Base-by-base conservation (phyloP, 108 stramenopile species). In the Bacterosira constricta region DNA sequence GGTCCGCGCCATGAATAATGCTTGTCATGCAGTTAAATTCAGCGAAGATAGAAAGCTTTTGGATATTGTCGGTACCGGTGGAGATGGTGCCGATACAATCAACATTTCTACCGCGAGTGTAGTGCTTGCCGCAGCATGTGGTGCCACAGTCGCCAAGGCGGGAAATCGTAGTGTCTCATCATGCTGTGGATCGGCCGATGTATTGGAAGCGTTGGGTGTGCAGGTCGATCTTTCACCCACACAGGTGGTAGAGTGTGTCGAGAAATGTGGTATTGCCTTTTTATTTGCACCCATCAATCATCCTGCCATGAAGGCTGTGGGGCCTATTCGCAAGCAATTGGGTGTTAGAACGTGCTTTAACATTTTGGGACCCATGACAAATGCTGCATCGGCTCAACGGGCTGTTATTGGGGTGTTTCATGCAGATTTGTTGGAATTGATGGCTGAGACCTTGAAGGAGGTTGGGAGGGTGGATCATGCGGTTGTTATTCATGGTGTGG, bases 51-150 rank as follows among this genome's bases (percentile, higher is more conserved):
- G 55, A 46, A 92, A 93, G 54, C 66, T 98, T n/a, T 70, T 99
- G 27, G 99, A 99, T 71, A 98, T 99, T 76, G 98, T 97, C 23
- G 99, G 99, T 27, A 99, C 99, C 15, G 99, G 99, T n/a, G 99
- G 99, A 26, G 99, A 99, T 70, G 98, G 98, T 17, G 98, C 98
- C 35, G 94, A 98, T 73, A 99, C 99, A 38, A 97, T 99, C 75
- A 99, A 99, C 71, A 97, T 99, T 61, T 88, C 86, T 46, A 99
- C 99, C 0, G 96, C 97, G 0, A 82, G 87, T 32, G 96, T 93
- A 7, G 95, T 99, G 17, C 69, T 99, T 17, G 94, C 96, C n/a
- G 99, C 99, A 15, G 97, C 98, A 1, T 92, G 87, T 60, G 99
- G 99, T 4, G 93, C 91, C 73, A 88, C 82, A 15, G 97, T 97